A percentile compares a stretch with the other conserved stretches of the same genome.
These are phyloP conservation scores for Moricandia moricandioides DNA, from an alignment of 345 rosid genomes.

Conservation along the genomic window DNA sequence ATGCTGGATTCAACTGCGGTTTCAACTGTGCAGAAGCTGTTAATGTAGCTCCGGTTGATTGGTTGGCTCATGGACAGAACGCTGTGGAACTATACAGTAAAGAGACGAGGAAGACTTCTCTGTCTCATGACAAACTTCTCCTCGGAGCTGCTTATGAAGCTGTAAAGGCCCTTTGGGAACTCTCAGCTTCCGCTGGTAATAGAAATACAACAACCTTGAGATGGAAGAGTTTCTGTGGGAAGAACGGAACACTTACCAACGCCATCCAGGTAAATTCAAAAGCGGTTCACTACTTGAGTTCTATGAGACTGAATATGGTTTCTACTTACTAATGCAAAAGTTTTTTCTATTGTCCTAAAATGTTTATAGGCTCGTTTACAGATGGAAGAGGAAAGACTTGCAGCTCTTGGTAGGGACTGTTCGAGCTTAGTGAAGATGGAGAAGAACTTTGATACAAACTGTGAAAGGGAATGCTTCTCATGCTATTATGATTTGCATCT, in stretches of 20 bases:
- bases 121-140: conserved; percentile 89
- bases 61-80: conserved; percentile 87
- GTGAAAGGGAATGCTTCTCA: conserved; percentile 77
- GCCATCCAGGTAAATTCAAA: conserved; percentile 60
- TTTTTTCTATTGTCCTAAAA: not conserved
- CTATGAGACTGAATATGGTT: too few species aligned
- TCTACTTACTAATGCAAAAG: not conserved
- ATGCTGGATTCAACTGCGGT: conserved; percentile 97
- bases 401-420: conserved; percentile 42
- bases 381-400: conserved; percentile 65
- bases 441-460: conserved; percentile 51
- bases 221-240: conserved; percentile 81
- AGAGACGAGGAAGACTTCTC: conserved; percentile 78
- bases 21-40: conserved; percentile 99
- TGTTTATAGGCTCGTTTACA: conserved; percentile 58
- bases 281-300: not conserved
- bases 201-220: conserved; percentile 52
- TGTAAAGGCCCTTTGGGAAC: conserved; percentile 60
- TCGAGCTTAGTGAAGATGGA: conserved; percentile 56
- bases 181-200: conserved; percentile 42
- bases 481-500: conserved; percentile 85
- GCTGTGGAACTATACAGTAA: conserved; percentile 87
- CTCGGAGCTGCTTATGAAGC: conserved; percentile 69
- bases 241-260: conserved; percentile 70
- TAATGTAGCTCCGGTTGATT: conserved; percentile 97